These are phyloP conservation scores for Danielia reshetovae DNA, from an alignment of 805 yeast species.

Conservation along the genomic window DNA sequence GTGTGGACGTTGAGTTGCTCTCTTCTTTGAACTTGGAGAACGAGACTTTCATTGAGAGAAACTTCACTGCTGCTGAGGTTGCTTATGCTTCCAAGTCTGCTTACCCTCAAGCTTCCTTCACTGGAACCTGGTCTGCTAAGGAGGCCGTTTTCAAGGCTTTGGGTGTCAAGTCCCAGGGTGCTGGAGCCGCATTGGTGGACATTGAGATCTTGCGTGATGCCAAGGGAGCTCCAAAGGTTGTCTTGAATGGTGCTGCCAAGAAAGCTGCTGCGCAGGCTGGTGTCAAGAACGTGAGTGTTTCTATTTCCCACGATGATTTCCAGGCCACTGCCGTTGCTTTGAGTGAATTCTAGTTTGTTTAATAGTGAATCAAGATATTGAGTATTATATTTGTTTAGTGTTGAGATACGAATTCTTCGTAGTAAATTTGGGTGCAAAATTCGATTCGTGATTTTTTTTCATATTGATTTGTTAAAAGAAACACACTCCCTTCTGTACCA, in stretches of 20 bases:
- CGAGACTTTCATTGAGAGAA: constrained; percentile 86
- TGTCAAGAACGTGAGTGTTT: constrained; percentile 69
- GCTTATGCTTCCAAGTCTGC: constrained; percentile 73
- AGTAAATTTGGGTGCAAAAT: no score
- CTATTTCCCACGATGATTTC: constrained; percentile 93
- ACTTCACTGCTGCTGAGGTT: constrained; percentile 81
- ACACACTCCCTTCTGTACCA: no score
- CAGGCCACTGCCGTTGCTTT: constrained; percentile 98
- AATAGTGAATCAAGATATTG: no score
- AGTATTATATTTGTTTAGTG: no score
- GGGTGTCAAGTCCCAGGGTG: constrained; percentile 86
- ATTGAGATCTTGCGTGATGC: constrained; percentile 77
- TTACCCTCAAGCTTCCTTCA: constrained; percentile 80
- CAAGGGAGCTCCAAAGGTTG: constrained; percentile 81
- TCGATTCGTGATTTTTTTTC: no score
- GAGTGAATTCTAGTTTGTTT: constrained; percentile 43
- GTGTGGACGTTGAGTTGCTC: constrained; percentile 94
- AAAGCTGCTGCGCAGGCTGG: constrained; percentile 69
- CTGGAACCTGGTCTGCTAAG: constrained; percentile 99
- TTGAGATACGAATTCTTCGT: no score
- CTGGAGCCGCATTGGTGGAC: constrained; percentile 89
- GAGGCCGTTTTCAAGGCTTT: constrained; percentile 98
- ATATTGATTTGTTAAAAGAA: no score
- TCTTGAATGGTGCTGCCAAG: constrained; percentile 71
- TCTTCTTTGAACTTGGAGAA: constrained; percentile 79